Evolutionary conservation across 805 yeast species (phyloP).

Genomic region (Yamadazyma insecticola): DNA sequence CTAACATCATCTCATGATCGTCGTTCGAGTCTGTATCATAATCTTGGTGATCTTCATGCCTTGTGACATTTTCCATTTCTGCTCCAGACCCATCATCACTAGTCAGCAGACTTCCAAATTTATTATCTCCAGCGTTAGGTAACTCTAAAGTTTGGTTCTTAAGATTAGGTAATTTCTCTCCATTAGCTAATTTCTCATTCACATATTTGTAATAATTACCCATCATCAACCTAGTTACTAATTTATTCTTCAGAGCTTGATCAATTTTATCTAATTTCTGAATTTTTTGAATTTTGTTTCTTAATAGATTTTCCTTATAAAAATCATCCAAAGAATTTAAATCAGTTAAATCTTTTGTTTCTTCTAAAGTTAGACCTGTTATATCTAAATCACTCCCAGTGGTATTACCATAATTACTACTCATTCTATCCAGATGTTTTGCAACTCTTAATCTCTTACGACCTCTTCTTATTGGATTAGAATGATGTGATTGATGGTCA

Average conservation of each 20-base stretch:
- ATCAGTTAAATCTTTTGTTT: conserved; percentile 31
- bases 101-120: background rate
- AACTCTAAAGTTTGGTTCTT: background rate
- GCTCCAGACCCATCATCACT: background rate
- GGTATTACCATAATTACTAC: conserved; percentile 7
- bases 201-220: conserved; percentile 55
- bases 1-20: conserved; percentile 1
- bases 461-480: conserved; percentile 7
- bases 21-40: conserved; percentile 9
- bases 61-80: background rate
- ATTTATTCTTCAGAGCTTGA: conserved; percentile 41
- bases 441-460: conserved; percentile 15
- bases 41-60: conserved; percentile 3
- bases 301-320: conserved; percentile 33
- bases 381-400: conserved; percentile 26
- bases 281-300: conserved; percentile 47
- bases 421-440: conserved; percentile 10
- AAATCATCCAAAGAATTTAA: conserved; percentile 34
- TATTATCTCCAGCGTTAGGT: conserved; percentile 1
- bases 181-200: conserved; percentile 21
- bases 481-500: conserved; percentile 15
- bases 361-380: conserved; percentile 33
- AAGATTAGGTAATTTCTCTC: background rate
- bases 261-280: conserved; percentile 31
- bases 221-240: conserved; percentile 66